phyloP scores from a whole-genome alignment of 108 stramenopile genomes.

The Skeletonema costatum region DNA sequence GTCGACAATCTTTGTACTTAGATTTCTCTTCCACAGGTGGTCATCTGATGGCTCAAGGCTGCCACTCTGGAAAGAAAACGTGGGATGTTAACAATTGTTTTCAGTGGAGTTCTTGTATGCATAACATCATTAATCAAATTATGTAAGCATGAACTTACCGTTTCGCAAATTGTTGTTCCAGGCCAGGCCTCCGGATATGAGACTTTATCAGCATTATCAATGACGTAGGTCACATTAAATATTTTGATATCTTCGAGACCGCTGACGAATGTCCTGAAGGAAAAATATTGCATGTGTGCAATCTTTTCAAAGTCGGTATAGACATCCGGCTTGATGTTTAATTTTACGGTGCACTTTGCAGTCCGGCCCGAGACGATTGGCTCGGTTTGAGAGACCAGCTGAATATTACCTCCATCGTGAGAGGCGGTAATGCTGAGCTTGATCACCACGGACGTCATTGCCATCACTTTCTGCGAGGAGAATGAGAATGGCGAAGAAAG shows the following conservation, averaged over 20 bases:
- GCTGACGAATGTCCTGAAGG: constrained; percentile 53
- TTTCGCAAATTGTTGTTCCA: constrained; percentile 68
- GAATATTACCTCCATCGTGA: constrained; percentile 85
- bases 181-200: constrained; percentile 76
- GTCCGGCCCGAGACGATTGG: constrained; percentile 49
- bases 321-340: constrained; percentile 55
- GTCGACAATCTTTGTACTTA: constrained; percentile 57
- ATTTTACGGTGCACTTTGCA: constrained; percentile 26
- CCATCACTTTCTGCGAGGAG: too few species aligned
- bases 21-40: constrained; percentile 62
- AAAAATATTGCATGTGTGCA: constrained; percentile 77
- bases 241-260: constrained; percentile 36
- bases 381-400: constrained; percentile 28
- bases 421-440: constrained; percentile 67
- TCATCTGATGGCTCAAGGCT: constrained; percentile 50
- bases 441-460: neutral
- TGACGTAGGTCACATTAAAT: constrained; percentile 56
- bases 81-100: neutral
- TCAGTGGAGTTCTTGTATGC: neutral
- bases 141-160: constrained; percentile 3
- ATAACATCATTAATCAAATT: neutral
- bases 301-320: constrained; percentile 75
- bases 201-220: constrained; percentile 67
- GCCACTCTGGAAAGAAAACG: constrained; percentile 1
- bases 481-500: too few species aligned